Base-by-base conservation (phyloP, 257 asterid species). In the Craterostigma plantagineum region DNA sequence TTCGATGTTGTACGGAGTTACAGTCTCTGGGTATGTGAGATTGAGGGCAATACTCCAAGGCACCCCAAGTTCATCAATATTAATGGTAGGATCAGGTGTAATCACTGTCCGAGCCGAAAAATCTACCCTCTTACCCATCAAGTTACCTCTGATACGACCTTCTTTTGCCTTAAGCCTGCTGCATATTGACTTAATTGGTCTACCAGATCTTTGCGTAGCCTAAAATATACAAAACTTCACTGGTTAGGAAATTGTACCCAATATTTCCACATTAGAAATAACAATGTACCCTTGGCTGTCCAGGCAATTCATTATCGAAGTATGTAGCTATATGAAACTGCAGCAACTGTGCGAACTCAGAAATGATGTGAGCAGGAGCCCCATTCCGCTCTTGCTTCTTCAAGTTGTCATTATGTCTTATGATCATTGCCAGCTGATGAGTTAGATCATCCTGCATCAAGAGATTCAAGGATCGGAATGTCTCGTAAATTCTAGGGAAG, bases 11-110 rank as follows among this genome's bases (percentile, higher is more conserved):
- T 90, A 90, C 14, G 95, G 99, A 44, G 99, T 90, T 40, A 90
- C 99, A 52, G 95, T 90, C 71, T 90, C 99, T 18, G 99, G 99
- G 60, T 90, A 90, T 11, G 99, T 90, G 39, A 90, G 92, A 73
- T 90, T 90, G 49, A 90, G 61, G 13, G 99, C 99, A 65, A 90
- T 90, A 71, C 95, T 90, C 99, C 99, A 90, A 7, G 99, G 99
- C 23, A 90, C 99, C 7, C 99, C 95, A 71, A 90, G 71, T 56
- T 90, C 65, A 60, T 90, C 99, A 34, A 90, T 90, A 58, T 90
- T 90, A 59, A 90, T 90, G 16, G 95, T 90, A 33, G 99, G 99
- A 60, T 90, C 99, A 5, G 99, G 99, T 17, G 99, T 90, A 48
- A 90, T 90, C 63, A 90, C 99, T 27, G 99, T 90, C 58, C 99